Percentiles rank a stretch among this genome's conserved stretches.
Conservation (phyloP, 768 basidiomycete species). For the Termitomyces sp. region DNA sequence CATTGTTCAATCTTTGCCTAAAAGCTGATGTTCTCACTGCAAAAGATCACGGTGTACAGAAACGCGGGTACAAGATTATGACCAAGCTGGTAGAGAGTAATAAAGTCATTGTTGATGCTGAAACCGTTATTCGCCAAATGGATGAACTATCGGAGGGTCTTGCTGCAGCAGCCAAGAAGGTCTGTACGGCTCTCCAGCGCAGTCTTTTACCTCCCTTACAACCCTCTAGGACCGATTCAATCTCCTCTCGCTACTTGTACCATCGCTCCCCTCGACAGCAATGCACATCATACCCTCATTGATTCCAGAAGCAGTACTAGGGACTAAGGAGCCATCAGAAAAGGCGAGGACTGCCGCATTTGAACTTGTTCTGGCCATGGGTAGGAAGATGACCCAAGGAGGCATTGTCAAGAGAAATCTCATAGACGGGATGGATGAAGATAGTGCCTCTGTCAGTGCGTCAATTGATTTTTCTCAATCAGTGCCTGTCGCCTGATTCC, state of each 20-base stretch:
- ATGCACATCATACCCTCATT: slow-evolving; percentile 84
- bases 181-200: slow-evolving; percentile 17
- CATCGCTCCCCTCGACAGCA: slow-evolving; percentile 57
- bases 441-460: slow-evolving; percentile 42
- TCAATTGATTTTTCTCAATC: slow-evolving; percentile 14
- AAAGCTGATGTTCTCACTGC: slow-evolving; percentile 62
- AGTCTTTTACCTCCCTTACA: slow-evolving; percentile 5
- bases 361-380: slow-evolving; percentile 88
- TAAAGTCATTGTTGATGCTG: slow-evolving; percentile 49
- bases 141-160: slow-evolving; percentile 62
- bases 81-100: slow-evolving; percentile 64
- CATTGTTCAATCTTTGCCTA: slow-evolving; percentile 68
- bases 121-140: slow-evolving; percentile 57
- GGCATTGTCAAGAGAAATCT: slow-evolving; percentile 75
- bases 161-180: slow-evolving; percentile 83
- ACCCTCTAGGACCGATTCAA: slow-evolving; percentile 70
- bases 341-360: slow-evolving; percentile 87
- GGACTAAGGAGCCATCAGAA: slow-evolving; percentile 96
- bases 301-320: slow-evolving; percentile 90
- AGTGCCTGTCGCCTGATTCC: not conserved
- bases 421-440: slow-evolving; percentile 82
- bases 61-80: slow-evolving; percentile 89
- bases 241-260: slow-evolving; percentile 65
- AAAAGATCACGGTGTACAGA: slow-evolving; percentile 86
- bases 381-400: slow-evolving; percentile 82